Evolutionary conservation across 179 eudicot genomes (phyloP).

Genomic region (Camellia oleifera): DNA sequence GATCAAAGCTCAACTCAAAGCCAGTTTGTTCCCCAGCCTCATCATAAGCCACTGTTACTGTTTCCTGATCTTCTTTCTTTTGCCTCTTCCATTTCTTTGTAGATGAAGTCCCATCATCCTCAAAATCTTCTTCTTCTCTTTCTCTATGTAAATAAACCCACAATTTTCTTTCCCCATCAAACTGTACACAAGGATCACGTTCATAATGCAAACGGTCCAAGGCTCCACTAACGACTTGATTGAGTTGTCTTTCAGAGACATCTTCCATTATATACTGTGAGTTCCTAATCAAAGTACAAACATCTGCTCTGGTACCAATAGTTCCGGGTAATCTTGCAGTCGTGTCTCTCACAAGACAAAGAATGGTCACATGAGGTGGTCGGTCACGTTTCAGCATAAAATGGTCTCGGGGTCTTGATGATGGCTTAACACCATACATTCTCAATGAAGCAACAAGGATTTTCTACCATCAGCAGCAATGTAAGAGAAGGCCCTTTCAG

Average conservation of each 20-base stretch:
- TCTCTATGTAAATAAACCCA: slow-evolving; percentile 92
- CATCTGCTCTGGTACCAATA: slow-evolving; percentile 91
- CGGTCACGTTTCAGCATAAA: slow-evolving; percentile 80
- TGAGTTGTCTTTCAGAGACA: slow-evolving; percentile 72
- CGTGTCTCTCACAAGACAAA: slow-evolving; percentile 93
- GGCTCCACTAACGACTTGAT: slow-evolving; percentile 91
- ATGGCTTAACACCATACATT: slow-evolving; percentile 91
- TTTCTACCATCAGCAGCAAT: slow-evolving; percentile 91
- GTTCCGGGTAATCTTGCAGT: slow-evolving; percentile 90
- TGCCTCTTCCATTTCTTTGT: slow-evolving; percentile 94
- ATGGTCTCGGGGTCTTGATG: slow-evolving; percentile 90
- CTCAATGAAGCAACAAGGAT: slow-evolving; percentile 88
- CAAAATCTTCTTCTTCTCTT: slow-evolving; percentile 94
- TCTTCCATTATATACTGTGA: slow-evolving; percentile 85
- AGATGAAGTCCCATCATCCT: slow-evolving; percentile 94
- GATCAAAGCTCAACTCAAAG: slow-evolving; percentile 61
- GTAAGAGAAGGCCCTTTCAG: slow-evolving; percentile 85
- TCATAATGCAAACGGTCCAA: slow-evolving; percentile 94
- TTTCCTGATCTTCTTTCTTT: slow-evolving; percentile 77
- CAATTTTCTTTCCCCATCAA: slow-evolving; percentile 72
- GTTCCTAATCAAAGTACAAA: slow-evolving; percentile 77
- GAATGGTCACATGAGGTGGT: slow-evolving; percentile 90
- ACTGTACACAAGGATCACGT: slow-evolving; percentile 87
- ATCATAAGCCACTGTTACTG: slow-evolving; percentile 51
- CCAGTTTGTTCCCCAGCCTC: slow-evolving; percentile 50